Conservation (phyloP, 2,329 filamentous ascomycete genomes). For the Fusarium sp. region DNA sequence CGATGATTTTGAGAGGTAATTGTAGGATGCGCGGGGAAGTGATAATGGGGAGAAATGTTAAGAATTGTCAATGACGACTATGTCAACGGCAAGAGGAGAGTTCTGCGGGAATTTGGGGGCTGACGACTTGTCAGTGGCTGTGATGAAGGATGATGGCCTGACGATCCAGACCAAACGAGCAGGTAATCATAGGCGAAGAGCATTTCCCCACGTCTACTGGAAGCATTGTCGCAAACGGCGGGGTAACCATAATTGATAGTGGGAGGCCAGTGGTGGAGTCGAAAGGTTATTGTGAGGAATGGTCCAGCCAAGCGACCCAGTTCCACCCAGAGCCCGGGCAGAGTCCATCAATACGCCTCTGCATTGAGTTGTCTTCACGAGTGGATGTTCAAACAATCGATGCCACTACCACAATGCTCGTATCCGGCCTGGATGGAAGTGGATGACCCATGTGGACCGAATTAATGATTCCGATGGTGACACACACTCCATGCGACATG, state of each 20-base stretch:
- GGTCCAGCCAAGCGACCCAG: slow-evolving; percentile 15
- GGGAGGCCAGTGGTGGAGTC: slow-evolving; percentile 36
- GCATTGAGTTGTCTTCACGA: not conserved
- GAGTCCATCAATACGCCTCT: not conserved
- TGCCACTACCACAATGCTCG: not conserved
- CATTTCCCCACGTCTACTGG: slow-evolving; percentile 37
- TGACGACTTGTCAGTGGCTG: slow-evolving; percentile 34
- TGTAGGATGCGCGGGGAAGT: not conserved
- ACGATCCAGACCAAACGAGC: slow-evolving; percentile 37
- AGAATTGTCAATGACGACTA: slow-evolving; percentile 20
- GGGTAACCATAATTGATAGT: slow-evolving; percentile 35
- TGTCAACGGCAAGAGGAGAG: slow-evolving; percentile 6
- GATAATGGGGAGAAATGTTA: not conserved
- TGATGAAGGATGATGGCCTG: slow-evolving; percentile 40
- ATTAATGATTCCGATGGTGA: not conserved
- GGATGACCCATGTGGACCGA: not conserved
- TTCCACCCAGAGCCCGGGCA: slow-evolving; percentile 21
- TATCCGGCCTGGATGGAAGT: not conserved
- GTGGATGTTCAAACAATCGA: not conserved
- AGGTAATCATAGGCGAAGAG: slow-evolving; percentile 18
- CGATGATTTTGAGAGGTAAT: not conserved
- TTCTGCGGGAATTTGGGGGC: slow-evolving; percentile 42
- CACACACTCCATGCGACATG: not conserved
- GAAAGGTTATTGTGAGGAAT: slow-evolving; percentile 24
- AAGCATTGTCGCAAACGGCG: slow-evolving; percentile 40